These are phyloP conservation scores for Kluyveromyces sp. DNA, from an alignment of 1,139 yeast species.

Conservation along the genomic window DNA sequence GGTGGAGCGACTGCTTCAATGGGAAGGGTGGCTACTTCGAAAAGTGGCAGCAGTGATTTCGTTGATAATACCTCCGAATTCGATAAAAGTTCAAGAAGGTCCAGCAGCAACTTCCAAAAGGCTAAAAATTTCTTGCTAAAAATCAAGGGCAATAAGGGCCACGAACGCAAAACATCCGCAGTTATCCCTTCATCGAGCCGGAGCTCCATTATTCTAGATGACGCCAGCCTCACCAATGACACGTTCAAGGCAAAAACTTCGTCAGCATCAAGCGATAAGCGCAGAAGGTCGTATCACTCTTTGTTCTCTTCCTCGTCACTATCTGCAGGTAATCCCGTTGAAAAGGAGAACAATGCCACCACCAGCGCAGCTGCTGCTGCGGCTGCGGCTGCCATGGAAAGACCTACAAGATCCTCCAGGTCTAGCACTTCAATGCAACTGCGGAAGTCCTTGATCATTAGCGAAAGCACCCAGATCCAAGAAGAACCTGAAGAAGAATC, in stretches of 20 bases:
- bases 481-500: conserved; percentile 5
- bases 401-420: neutral
- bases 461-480: conserved; percentile 3
- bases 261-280: conserved; percentile 1
- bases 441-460: conserved; percentile 3
- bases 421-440: neutral
- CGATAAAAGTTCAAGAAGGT: neutral
- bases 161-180: neutral
- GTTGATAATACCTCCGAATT: too few relatives aligned
- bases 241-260: neutral
- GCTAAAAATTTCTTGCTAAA: conserved; percentile 3
- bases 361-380: too few relatives aligned
- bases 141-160: conserved; percentile 1
- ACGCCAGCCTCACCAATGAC: neutral
- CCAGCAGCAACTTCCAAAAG: neutral
- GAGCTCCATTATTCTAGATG: neutral
- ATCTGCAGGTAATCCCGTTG: conserved; percentile 2
- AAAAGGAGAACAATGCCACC: neutral
- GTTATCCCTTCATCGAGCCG: neutral
- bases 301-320: conserved; percentile 9
- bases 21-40: too few relatives aligned
- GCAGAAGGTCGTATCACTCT: conserved; percentile 14
- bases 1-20: too few relatives aligned
- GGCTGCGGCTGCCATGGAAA: neutral
- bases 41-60: too few relatives aligned